Percentiles rank a stretch among this genome's conserved stretches.
Evolutionary conservation across 1,139 yeast species (phyloP).

Genomic region (Blastobotrys aristatus): DNA sequence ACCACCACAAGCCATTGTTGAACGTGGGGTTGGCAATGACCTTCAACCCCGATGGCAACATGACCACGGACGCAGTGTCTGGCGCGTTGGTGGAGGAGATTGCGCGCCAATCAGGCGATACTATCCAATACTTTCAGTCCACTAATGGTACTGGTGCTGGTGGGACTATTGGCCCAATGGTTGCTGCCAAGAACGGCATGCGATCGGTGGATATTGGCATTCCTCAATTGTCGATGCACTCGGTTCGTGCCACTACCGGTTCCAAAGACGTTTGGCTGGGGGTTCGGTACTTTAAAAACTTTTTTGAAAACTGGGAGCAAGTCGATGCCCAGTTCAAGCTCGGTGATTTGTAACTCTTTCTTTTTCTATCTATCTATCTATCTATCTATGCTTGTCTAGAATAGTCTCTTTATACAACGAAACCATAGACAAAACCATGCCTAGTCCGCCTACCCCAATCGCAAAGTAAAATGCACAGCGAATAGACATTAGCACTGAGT

Average conservation of each 20-base stretch:
- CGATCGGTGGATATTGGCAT: conserved; percentile 73
- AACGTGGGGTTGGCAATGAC: conserved; percentile 65
- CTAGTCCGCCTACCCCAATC: conserved; percentile 48
- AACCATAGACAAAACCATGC: conserved; percentile 20
- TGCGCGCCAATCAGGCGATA: conserved; percentile 50
- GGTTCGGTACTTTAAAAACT: conserved; percentile 56
- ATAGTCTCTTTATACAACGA: conserved; percentile 8
- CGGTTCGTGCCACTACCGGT: conserved; percentile 72
- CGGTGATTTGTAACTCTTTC: conserved; percentile 12
- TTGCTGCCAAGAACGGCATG: conserved; percentile 63
- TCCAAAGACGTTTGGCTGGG: conserved; percentile 65
- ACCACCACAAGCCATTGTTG: conserved; percentile 63
- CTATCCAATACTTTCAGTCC: conserved; percentile 47
- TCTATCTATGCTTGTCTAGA: conserved; percentile 3
- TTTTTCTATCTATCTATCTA: background rate
- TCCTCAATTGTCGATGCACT: conserved; percentile 77
- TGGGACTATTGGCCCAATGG: conserved; percentile 73
- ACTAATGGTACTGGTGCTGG: conserved; percentile 72
- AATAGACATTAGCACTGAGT: conserved; percentile 37
- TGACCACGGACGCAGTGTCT: conserved; percentile 68
- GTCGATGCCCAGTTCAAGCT: conserved; percentile 17
- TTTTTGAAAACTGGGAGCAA: conserved; percentile 54
- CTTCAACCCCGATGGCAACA: conserved; percentile 64
- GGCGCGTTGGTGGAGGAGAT: conserved; percentile 54
- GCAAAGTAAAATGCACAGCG: conserved; percentile 47